phyloP scores from a whole-genome alignment of 352 stramenopile species.

The Globisporangium abappressorium region DNA sequence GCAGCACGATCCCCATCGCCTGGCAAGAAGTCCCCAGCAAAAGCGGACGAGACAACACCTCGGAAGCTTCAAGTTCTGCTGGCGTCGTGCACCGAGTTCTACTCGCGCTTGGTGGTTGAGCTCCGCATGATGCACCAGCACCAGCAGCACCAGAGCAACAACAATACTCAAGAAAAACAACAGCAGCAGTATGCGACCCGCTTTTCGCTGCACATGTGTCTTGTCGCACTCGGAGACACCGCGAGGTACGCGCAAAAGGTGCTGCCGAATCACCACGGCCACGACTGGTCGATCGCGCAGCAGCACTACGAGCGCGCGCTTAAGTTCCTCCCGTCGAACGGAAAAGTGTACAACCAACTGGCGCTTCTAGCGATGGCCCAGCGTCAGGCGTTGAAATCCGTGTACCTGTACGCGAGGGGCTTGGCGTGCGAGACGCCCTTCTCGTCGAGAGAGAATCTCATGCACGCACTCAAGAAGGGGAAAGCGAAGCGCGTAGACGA shows the following conservation, averaged over 20 bases:
- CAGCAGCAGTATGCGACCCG: constrained; percentile 19
- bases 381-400: constrained; percentile 27
- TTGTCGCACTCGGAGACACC: constrained; percentile 50
- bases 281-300: constrained; percentile 29
- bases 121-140: neutral
- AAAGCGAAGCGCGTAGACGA: neutral
- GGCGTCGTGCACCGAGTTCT: constrained; percentile 15
- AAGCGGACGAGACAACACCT: neutral
- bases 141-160: neutral
- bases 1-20: constrained; percentile 3
- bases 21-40: neutral
- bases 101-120: constrained; percentile 7
- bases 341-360: constrained; percentile 64
- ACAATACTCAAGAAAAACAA: neutral
- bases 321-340: constrained; percentile 35
- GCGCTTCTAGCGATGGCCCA: constrained; percentile 40
- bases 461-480: constrained; percentile 24
- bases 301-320: constrained; percentile 39
- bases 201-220: constrained; percentile 37
- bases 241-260: constrained; percentile 39
- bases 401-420: constrained; percentile 48
- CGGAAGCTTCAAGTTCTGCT: constrained; percentile 8
- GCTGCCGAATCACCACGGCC: constrained; percentile 6
- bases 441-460: constrained; percentile 32
- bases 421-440: constrained; percentile 43